Conservation (phyloP, 2,329 filamentous ascomycete genomes). For the Blumeria graminis region DNA sequence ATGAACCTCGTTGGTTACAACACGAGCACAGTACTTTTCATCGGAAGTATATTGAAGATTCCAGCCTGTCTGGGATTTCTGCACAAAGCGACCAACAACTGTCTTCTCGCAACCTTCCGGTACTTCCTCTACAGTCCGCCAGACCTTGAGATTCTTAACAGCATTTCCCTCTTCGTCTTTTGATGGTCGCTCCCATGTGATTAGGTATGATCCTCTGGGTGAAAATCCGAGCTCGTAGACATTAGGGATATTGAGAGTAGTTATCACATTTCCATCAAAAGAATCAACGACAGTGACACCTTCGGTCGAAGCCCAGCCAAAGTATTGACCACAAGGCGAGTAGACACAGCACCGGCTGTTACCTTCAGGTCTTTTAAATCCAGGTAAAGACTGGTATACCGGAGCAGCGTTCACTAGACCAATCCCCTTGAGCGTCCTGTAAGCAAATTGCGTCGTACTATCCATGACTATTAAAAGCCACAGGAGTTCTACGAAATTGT, state of each 20-base stretch:
- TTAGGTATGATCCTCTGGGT: constrained; percentile 71
- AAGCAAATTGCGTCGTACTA: constrained; percentile 81
- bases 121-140: constrained; percentile 55
- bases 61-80: constrained; percentile 89
- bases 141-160: constrained; percentile 90
- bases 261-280: constrained; percentile 47
- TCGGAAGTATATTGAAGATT: constrained; percentile 92
- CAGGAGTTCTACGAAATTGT: constrained; percentile 17
- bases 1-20: constrained; percentile 92
- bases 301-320: constrained; percentile 80
- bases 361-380: constrained; percentile 71
- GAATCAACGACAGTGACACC: constrained; percentile 70
- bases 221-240: constrained; percentile 93
- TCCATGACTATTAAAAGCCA: constrained; percentile 91
- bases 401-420: constrained; percentile 81
- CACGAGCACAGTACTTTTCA: constrained; percentile 77
- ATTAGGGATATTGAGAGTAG: constrained; percentile 53
- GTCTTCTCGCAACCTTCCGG: constrained; percentile 38
- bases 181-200: constrained; percentile 81
- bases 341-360: constrained; percentile 89
- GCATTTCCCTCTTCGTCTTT: constrained; percentile 91
- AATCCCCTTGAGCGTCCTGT: constrained; percentile 90
- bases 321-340: constrained; percentile 86
- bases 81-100: constrained; percentile 72
- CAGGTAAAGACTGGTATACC: constrained; percentile 61